Evolutionary conservation across 768 basidiomycete species (phyloP).

Genomic region (Austroboletus eburneus): DNA sequence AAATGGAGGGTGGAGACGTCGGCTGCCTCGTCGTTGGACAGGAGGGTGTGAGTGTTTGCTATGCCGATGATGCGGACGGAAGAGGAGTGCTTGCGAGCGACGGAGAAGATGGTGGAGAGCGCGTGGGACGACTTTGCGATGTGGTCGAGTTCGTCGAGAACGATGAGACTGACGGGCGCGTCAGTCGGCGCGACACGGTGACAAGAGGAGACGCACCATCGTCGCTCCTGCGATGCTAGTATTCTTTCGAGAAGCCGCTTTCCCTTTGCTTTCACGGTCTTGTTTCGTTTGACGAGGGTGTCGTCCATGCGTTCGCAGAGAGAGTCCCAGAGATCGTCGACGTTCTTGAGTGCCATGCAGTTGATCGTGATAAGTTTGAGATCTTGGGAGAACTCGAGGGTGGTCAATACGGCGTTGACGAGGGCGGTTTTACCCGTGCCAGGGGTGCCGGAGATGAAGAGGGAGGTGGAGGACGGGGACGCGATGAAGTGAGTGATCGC

Average conservation of each 20-base stretch:
- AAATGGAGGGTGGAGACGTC: slow-evolving; percentile 70
- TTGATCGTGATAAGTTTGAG: slow-evolving; percentile 59
- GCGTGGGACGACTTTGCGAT: slow-evolving; percentile 58
- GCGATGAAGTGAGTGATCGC: slow-evolving; percentile 56
- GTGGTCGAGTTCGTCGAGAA: slow-evolving; percentile 88
- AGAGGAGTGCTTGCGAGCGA: slow-evolving; percentile 51
- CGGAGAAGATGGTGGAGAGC: slow-evolving; percentile 60
- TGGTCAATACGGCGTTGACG: slow-evolving; percentile 59
- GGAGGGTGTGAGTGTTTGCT: slow-evolving; percentile 83
- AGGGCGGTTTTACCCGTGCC: slow-evolving; percentile 92
- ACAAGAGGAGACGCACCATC: slow-evolving; percentile 42
- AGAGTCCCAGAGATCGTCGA: slow-evolving; percentile 70
- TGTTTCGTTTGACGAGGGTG: slow-evolving; percentile 34
- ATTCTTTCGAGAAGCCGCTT: slow-evolving; percentile 45
- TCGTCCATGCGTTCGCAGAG: slow-evolving; percentile 52
- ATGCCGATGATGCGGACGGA: slow-evolving; percentile 74
- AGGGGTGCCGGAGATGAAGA: slow-evolving; percentile 91
- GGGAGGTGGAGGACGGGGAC: slow-evolving; percentile 44
- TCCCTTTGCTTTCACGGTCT: slow-evolving; percentile 41
- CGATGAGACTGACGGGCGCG: slow-evolving; percentile 50
- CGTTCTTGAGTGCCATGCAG: slow-evolving; percentile 70
- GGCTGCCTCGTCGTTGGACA: slow-evolving; percentile 34
- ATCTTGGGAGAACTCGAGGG: slow-evolving; percentile 35
- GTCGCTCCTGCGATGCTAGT: slow-evolving; percentile 40
- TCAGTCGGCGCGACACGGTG: slow-evolving; percentile 16